A percentile compares a stretch with the other conserved stretches of the same genome.
Conservation (phyloP, 805 yeast species). For the Deakozyma indianensis region DNA sequence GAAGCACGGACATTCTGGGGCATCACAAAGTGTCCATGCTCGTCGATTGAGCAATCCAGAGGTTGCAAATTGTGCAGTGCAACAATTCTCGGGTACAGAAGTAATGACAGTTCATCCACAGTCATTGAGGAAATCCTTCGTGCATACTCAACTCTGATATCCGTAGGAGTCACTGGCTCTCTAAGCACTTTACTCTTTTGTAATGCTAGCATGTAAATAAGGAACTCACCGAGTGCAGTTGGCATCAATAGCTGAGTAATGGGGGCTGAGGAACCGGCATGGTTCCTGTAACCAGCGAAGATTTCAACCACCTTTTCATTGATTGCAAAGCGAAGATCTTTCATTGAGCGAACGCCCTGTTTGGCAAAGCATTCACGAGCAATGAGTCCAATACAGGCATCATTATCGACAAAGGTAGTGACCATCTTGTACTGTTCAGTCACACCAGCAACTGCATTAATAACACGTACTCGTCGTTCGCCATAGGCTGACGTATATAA, state of each 20-base stretch:
- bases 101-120: constrained; percentile 40
- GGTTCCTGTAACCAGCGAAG: constrained; percentile 42
- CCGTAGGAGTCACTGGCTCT: constrained; percentile 34
- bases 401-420: constrained; percentile 70
- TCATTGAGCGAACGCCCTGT: constrained; percentile 20
- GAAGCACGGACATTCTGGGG: constrained; percentile 38
- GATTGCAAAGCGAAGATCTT: constrained; percentile 37
- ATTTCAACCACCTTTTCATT: constrained; percentile 39
- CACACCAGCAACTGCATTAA: constrained; percentile 70
- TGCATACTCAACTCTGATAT: constrained; percentile 45
- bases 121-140: constrained; percentile 38
- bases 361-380: constrained; percentile 33
- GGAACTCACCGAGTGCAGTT: constrained; percentile 56
- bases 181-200: constrained; percentile 54
- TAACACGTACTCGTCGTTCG: constrained; percentile 68
- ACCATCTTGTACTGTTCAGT: constrained; percentile 60
- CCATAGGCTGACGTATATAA: constrained; percentile 73
- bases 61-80: constrained; percentile 54
- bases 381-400: constrained; percentile 39
- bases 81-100: constrained; percentile 68
- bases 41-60: constrained; percentile 35
- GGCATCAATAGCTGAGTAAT: constrained; percentile 68
- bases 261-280: constrained; percentile 24
- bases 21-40: constrained; percentile 26
- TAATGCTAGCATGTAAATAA: constrained; percentile 53